phyloP scores from a whole-genome alignment of 495 filamentous ascomycete species.

The Penicillium pulvis region DNA sequence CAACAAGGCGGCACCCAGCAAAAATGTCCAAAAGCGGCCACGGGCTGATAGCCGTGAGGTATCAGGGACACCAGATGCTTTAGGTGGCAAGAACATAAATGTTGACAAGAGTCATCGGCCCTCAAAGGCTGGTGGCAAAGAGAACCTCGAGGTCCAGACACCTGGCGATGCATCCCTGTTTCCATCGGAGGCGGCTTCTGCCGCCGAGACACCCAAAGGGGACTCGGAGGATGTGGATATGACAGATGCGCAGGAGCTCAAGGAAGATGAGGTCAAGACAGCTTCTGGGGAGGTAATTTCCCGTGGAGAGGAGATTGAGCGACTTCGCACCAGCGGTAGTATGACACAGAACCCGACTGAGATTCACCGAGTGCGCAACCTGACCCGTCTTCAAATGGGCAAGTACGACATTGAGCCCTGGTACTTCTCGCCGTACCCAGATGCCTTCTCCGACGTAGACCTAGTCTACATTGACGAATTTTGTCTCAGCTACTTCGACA shows the following conservation, averaged over 20 bases:
- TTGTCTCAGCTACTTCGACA: constrained; percentile 88
- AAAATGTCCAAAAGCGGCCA: constrained; percentile 54
- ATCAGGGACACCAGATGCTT: constrained; percentile 58
- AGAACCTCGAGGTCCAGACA: constrained; percentile 52
- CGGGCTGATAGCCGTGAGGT: constrained; percentile 57
- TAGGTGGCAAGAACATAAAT: constrained; percentile 52
- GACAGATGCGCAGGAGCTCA: constrained; percentile 54
- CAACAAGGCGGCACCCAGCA: constrained; percentile 51
- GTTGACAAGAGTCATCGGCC: constrained; percentile 50
- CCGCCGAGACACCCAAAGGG: constrained; percentile 54
- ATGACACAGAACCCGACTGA: constrained; percentile 99
- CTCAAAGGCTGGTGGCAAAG: constrained; percentile 63
- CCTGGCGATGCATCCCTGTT: constrained; percentile 38
- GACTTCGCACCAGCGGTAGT: constrained; percentile 86
- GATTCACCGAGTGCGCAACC: constrained; percentile 92
- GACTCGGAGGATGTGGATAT: constrained; percentile 66
- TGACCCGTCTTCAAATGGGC: constrained; percentile 91
- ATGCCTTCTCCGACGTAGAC: constrained; percentile 81
- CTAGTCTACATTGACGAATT: constrained; percentile 97
- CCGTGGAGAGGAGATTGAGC: constrained; percentile 93
- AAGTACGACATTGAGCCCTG: constrained; percentile 90
- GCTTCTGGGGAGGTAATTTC: constrained; percentile 58
- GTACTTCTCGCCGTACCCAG: constrained; percentile 98
- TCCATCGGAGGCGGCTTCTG: constrained; percentile 53
- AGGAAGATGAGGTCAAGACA: constrained; percentile 38